Base-by-base conservation (phyloP, 202 grass and related monocot genomes). In the Panicum hallii region DNA sequence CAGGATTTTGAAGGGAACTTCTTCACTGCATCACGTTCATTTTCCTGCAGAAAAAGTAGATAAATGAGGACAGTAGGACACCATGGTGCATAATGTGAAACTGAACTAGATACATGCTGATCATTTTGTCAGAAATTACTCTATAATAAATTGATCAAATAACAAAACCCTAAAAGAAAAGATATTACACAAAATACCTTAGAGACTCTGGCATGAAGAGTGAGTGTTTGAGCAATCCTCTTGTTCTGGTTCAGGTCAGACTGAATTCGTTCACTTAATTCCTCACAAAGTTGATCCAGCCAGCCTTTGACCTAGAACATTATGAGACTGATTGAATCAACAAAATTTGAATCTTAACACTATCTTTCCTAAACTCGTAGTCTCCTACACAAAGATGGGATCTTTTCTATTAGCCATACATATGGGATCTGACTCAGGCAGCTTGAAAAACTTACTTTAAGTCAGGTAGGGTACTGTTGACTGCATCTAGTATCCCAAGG, bases 1-100 rank as follows among this genome's bases (percentile, higher is more conserved):
- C 93, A 99, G 14, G 96, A 99, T 89, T 94, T 99, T 22, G 96
- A 95, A 83, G 96, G 96, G 63, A 99, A 95, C 88, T 99, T 99
- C 88, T 88, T 90, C 62, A 62, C 44, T 4, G 68, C 82, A 42
- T 87, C 90, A 41, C 46, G 14, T 20, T 82, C 88, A 61, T 95
- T 87, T 80, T 52, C 63, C 96, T 95, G 82, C 40, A 68, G 62
- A 7, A 72, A 23, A 74, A 67, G 30, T 58, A 81, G 56, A 48
- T n/a, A 38, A 45, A 86, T 55, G 30, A 23, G 10, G 22, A n/a
- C n/a, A n/a, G n/a, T n/a, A n/a, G n/a, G n/a, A 74, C 52, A 47
- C 15, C 22, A 47, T 36, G 14, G 28, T 63, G 42, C 32, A 55
- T 19, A 64, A 5, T 16, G 20, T 62, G 61, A 61, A 71, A 82